phyloP scores from a whole-genome alignment of 768 basidiomycete genomes.

The Holtermannia corniformis region DNA sequence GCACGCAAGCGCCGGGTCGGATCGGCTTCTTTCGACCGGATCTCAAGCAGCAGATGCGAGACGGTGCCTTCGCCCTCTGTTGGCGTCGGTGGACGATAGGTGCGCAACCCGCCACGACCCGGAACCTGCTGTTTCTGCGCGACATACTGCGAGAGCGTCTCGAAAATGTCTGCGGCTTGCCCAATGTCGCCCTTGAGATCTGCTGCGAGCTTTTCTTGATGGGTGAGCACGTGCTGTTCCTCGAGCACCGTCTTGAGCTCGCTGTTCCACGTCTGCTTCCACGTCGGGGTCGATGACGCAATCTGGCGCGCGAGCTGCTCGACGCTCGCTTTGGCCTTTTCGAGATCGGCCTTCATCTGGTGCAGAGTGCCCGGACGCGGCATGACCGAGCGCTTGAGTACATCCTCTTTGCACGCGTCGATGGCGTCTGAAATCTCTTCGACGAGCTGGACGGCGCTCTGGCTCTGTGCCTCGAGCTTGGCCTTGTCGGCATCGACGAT shows the following conservation, averaged over 20 bases:
- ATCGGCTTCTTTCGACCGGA: conserved; percentile 70
- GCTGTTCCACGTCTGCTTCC: conserved; percentile 98
- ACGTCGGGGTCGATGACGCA: conserved; percentile 82
- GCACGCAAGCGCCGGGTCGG: conserved; percentile 79
- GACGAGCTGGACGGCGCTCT: conserved; percentile 80
- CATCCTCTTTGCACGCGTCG: conserved; percentile 81
- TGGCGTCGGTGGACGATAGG: conserved; percentile 54
- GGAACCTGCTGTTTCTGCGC: conserved; percentile 49
- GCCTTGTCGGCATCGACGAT: conserved; percentile 86
- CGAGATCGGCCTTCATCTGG: conserved; percentile 62
- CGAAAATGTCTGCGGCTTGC: conserved; percentile 74
- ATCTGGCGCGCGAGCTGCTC: conserved; percentile 73
- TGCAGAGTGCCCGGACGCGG: conserved; percentile 67
- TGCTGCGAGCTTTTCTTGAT: conserved; percentile 81
- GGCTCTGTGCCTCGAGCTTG: conserved; percentile 79
- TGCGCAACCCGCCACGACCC: conserved; percentile 41
- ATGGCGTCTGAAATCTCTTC: conserved; percentile 88
- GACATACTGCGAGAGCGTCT: conserved; percentile 76
- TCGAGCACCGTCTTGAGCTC: conserved; percentile 94
- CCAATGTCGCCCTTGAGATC: conserved; percentile 89
- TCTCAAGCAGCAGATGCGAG: conserved; percentile 62
- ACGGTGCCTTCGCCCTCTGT: conserved; percentile 68
- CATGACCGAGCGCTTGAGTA: conserved; percentile 73
- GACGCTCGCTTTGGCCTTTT: conserved; percentile 57
- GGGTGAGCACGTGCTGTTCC: conserved; percentile 85